Evolutionary conservation across 768 basidiomycete species (phyloP), one percentile per base, ranked within the genome.

Genomic region (Pholiota conissans): DNA sequence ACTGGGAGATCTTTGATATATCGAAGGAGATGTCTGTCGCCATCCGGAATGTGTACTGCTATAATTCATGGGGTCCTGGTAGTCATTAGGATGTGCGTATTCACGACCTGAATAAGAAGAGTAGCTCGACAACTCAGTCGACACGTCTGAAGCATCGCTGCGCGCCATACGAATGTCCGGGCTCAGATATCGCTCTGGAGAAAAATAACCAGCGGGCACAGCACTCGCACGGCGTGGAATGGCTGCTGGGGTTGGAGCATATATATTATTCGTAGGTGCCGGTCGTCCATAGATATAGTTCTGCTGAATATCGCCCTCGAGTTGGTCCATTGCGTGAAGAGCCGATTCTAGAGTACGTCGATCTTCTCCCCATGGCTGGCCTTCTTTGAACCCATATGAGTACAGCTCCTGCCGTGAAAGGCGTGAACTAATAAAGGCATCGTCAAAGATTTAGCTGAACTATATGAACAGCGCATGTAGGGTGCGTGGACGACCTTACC

Each of bases 351-450:
- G 57, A 14, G 62, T 64, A 16, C 69, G 69, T 28, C 68, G 68
- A 35, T 72, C 68, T 10, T 69, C 66, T 45, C 55, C 66, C 71
- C 71, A 73, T 0, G 67, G 58, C 24, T 69, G 63, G 10, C 69
- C 68, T 27, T 65, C 63, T 53, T 68, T 70, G 56, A 68, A 71
- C 3, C 69, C 70, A 54, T 73, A 70, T 3, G 69, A 61, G 37
- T 69, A 58, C 61, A 71, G 60, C 6, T 73, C 72, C 30, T 61
- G 61, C 13, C 63, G 56, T 7, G 63, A 59, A 11, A 65, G 35
- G 22, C 64, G 62, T 30, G 34, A 18, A 26, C 57, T 48, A 40
- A 45, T 45, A 24, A 1, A 42, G 3, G 4, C 40, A 13, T 45
- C 42, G 42, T 45, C 34, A 49, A 54, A 42, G 13, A 30, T 48